These are phyloP conservation scores for Picochlorum sp. DNA, from an alignment of 139 green algal species.

Conservation along the genomic window DNA sequence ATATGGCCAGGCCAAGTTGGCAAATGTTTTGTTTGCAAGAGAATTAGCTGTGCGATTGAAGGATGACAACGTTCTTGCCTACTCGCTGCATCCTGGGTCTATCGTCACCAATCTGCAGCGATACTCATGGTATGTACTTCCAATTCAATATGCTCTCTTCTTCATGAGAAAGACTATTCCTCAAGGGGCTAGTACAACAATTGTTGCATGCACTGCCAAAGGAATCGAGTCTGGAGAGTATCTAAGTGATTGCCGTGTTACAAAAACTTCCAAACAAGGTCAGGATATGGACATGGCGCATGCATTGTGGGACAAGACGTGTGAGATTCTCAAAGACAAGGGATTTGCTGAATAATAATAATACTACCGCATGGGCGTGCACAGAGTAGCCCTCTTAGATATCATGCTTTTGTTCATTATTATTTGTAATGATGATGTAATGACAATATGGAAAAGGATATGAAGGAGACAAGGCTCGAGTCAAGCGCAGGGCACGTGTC, in stretches of 20 bases:
- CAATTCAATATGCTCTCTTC: not conserved
- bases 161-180: not conserved
- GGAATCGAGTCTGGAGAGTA: constrained; percentile 60
- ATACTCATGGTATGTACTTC: constrained; percentile 12
- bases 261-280: not conserved
- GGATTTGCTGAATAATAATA: no score
- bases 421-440: no score
- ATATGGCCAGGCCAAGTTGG: constrained; percentile 47
- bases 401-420: no score
- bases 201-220: constrained; percentile 47
- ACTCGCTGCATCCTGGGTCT: constrained; percentile 69
- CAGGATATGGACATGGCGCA: constrained; percentile 23
- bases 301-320: constrained; percentile 48
- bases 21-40: constrained; percentile 47
- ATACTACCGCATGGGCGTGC: no score
- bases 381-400: no score
- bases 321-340: no score
- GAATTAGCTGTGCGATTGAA: constrained; percentile 34
- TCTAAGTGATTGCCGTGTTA: constrained; percentile 42
- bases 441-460: no score
- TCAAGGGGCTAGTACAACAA: constrained; percentile 62
- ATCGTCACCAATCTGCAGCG: constrained; percentile 67
- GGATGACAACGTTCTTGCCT: constrained; percentile 36
- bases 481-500: no score
- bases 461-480: no score